Evolutionary conservation across 768 basidiomycete species (phyloP).

Genomic region (Phlebiopsis flavidoalba): DNA sequence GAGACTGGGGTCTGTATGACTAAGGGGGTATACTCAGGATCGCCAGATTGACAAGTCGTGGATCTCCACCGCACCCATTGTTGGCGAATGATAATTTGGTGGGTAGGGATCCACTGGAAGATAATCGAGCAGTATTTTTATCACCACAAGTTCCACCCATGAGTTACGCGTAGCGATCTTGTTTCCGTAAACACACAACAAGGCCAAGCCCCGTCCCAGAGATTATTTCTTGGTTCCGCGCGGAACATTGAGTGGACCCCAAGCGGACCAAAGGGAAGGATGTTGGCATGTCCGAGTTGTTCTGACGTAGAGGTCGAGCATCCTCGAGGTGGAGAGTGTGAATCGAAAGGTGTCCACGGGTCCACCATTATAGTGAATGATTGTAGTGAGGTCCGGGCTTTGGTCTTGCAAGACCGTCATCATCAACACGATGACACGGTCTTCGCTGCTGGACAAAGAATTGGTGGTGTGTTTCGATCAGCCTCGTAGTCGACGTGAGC

Average conservation of each 20-base stretch:
- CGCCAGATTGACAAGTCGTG: constrained; percentile 9
- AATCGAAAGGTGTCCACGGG: constrained; percentile 5
- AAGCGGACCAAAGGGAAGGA: background rate
- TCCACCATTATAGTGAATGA: no score
- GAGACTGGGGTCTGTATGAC: background rate
- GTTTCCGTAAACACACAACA: constrained; percentile 9
- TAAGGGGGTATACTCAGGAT: background rate
- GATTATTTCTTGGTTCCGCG: background rate
- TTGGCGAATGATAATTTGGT: background rate
- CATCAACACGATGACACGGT: background rate
- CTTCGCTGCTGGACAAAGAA: background rate
- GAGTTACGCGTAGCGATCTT: background rate
- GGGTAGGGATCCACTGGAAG: background rate
- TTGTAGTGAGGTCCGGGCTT: background rate
- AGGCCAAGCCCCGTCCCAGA: constrained; percentile 10
- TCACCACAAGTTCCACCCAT: background rate
- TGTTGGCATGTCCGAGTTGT: background rate
- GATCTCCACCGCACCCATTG: background rate
- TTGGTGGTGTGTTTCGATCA: background rate
- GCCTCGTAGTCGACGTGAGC: background rate
- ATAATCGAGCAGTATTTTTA: background rate
- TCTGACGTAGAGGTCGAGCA: background rate
- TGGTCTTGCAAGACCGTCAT: background rate
- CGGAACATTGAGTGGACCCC: constrained; percentile 6
- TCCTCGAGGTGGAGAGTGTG: background rate